Evolutionary conservation across 1,284 basidiomycete genomes (phyloP), one percentile per base, ranked within the genome.

Genomic region (Neonothopanus nambi): DNA sequence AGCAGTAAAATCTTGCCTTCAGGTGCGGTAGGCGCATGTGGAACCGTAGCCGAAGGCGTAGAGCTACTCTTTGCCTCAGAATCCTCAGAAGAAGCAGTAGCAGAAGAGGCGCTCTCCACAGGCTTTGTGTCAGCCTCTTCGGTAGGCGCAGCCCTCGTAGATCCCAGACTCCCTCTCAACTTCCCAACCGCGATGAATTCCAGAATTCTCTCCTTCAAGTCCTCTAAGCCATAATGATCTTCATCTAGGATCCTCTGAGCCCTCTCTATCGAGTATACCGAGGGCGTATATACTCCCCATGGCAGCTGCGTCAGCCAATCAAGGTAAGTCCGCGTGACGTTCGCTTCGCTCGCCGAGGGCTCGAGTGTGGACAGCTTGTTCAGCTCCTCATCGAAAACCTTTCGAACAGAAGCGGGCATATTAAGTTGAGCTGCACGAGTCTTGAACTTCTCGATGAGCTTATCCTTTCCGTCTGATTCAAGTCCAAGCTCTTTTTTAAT

Each of bases 401-500:
- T 97, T 59, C 87, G 79, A 13, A 96, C 95, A 13, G 77, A 77
- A 37, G 96, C 93, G 0, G 96, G 95, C 96, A 99, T 98, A 64
- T 91, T 91, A 62, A 98, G 74, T 56, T 78, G 73, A 30, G 81
- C 84, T 0, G 94, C 95, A 57, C 96, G 86, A 66, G 97, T 93
- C 71, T 87, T 91, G 76, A 98, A 97, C 76, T 96, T 95, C 69
- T 97, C 93, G 47, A 98, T 90, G 57, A 98, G 76, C 74, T 95
- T 97, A 74, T 98, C 96, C 77, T 98, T 98, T 37, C 96, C 96
- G 64, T 99, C 96, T 30, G 87, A 89, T 72, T 96, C 94, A 84
- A 98, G 93, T 4, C 96, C 96, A 6, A 99, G 81, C 73, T 98
- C 97, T 77, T 96, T 97, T 80, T 99, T 98, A 74, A 99, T 99